Evolutionary conservation across 2,329 filamentous ascomycete species (phyloP).

Genomic region (Ophiostoma himal-ulmi): DNA sequence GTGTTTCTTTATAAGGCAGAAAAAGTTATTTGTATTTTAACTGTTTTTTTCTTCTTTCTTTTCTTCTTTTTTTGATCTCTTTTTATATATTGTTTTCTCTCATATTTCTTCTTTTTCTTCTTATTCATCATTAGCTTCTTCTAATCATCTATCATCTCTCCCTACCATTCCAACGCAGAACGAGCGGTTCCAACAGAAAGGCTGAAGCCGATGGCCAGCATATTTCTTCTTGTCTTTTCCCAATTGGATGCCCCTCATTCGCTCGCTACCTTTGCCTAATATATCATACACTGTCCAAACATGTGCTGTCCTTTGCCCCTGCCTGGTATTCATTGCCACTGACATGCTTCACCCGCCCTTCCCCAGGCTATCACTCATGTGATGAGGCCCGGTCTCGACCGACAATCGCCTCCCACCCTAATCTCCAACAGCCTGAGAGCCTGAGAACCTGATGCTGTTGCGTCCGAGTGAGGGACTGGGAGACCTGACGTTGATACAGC

Average conservation of each 20-base stretch:
- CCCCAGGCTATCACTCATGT: slow-evolving; percentile 4
- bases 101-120: neutral
- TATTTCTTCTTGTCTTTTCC: slow-evolving; percentile 7
- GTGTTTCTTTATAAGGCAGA: neutral
- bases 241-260: neutral
- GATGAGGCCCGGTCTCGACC: neutral
- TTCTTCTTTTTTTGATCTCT: neutral
- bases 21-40: neutral
- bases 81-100: slow-evolving; percentile 11
- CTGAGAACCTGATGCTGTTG: too few relatives aligned
- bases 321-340: neutral
- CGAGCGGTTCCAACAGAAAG: too few relatives aligned
- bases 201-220: too few relatives aligned
- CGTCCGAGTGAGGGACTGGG: too few relatives aligned
- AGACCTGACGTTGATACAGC: neutral
- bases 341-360: neutral
- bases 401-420: neutral
- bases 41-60: neutral
- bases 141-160: too few relatives aligned
- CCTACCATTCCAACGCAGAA: too few relatives aligned
- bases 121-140: neutral
- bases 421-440: neutral
- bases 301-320: neutral
- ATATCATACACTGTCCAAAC: neutral
- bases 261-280: neutral